phyloP scores from a whole-genome alignment of 2,329 filamentous ascomycete genomes.

The Nemania diffusa region DNA sequence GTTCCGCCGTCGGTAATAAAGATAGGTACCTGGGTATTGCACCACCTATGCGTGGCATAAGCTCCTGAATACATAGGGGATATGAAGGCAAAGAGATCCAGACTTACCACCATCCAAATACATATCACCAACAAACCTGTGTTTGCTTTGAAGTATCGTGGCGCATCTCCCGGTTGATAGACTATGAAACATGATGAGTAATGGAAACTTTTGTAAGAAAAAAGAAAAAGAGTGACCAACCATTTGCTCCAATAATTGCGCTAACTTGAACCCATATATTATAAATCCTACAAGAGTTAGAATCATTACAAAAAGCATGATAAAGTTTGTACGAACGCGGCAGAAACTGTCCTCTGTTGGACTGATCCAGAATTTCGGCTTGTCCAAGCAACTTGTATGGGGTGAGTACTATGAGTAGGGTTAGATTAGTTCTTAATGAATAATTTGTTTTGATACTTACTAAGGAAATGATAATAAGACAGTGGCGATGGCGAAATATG shows the following conservation, averaged over 20 bases:
- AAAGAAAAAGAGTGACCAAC: constrained; percentile 38
- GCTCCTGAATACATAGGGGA: neutral
- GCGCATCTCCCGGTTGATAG: constrained; percentile 51
- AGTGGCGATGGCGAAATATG: constrained; percentile 60
- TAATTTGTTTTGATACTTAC: constrained; percentile 39
- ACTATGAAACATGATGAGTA: constrained; percentile 42
- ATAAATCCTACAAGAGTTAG: constrained; percentile 57
- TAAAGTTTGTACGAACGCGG: constrained; percentile 50
- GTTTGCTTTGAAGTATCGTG: constrained; percentile 54
- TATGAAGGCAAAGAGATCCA: neutral
- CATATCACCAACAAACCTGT: constrained; percentile 52
- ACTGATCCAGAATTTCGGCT: constrained; percentile 68
- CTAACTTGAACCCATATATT: constrained; percentile 59
- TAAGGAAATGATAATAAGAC: constrained; percentile 64
- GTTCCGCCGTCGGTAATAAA: constrained; percentile 55
- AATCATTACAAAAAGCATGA: too few species aligned
- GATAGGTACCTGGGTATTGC: constrained; percentile 52
- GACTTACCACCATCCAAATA: constrained; percentile 54
- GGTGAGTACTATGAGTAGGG: constrained; percentile 53
- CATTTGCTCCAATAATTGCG: constrained; percentile 54
- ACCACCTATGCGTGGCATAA: constrained; percentile 46
- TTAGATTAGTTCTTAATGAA: constrained; percentile 1
- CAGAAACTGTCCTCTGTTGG: constrained; percentile 64
- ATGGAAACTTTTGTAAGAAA: neutral
- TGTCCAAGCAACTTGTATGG: constrained; percentile 68